Evolutionary conservation across 306 rosid species (phyloP), one percentile per base, ranked within the genome.

Genomic region (Quercus robur): DNA sequence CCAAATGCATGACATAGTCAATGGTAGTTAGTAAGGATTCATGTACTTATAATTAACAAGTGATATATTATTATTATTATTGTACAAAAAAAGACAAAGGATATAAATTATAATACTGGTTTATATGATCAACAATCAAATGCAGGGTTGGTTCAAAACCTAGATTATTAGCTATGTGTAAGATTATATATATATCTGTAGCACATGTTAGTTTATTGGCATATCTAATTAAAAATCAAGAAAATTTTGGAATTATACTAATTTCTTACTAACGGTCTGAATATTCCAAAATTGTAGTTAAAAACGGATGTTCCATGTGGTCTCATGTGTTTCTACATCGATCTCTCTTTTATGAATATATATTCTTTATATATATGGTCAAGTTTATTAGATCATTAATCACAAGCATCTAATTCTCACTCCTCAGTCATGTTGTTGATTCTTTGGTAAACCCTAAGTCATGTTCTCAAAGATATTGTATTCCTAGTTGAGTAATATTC

Each of bases 281-380:
- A 75, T 83, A 86, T 83, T 83, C 73, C 69, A 80, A 80, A 76
- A 55, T 68, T 81, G 75, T 63, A 81, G 70, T 30, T 73, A 51
- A 81, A 46, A 83, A 72, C 31, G 70, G 21, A 49, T 72, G 14
- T 79, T 88, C 79, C 97, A 91, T 87, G 94, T 89, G 97, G 84
- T 81, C 86, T 86, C 94, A 83, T 91, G 91, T 89, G 89, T 88
- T 89, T 80, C 90, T 81, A 46, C 70, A 85, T 84, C 19, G 58
- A 57, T 73, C 75, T 75, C 30, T 31, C 56, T 74, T 33, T 66
- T 58, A 56, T 71, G 62, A 57, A 41, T 51, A 69, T 77, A 77
- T n/a, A 7, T 20, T n/a, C 30, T 59, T 26, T 72, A 64, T 61
- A 80, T 70, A 52, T 57, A 56, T 41, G 64, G 89, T 85, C 90